phyloP scores from a whole-genome alignment of 306 rosid species.

The Parietaria judaica region DNA sequence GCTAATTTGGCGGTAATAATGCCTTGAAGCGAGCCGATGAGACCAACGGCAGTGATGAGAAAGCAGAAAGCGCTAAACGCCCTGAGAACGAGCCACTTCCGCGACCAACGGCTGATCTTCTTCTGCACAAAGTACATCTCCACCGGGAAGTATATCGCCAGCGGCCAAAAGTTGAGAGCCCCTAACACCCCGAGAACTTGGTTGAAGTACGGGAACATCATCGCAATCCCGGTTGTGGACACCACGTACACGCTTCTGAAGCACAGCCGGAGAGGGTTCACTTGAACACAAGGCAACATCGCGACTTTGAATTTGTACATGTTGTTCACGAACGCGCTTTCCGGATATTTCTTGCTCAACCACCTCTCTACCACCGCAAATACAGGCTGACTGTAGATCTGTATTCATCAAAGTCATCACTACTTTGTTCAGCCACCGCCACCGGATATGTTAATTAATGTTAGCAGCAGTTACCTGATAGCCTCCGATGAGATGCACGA shows the following conservation, averaged over 20 bases:
- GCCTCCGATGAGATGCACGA: conserved; percentile 77
- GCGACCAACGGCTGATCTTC: conserved; percentile 33
- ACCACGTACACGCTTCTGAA: conserved; percentile 34
- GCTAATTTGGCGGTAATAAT: conserved; percentile 8
- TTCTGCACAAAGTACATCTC: conserved; percentile 41
- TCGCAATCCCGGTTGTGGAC: conserved; percentile 21
- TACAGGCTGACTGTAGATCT: conserved; percentile 74
- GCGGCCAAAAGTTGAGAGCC: conserved; percentile 44
- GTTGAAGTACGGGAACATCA: conserved; percentile 54
- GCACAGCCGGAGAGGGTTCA: no score
- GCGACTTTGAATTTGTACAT: conserved; percentile 1
- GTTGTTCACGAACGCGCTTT: conserved; percentile 29
- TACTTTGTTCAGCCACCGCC: neutral
- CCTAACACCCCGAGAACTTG: conserved; percentile 48
- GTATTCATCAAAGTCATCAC: neutral
- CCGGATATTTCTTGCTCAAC: conserved; percentile 37
- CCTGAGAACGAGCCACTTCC: conserved; percentile 30
- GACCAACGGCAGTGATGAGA: conserved; percentile 32
- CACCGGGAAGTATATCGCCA: conserved; percentile 48
- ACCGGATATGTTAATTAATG: neutral
- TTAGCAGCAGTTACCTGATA: conserved; percentile 52
- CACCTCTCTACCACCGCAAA: conserved; percentile 39
- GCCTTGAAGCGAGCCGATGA: conserved; percentile 38
- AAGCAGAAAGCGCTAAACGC: conserved; percentile 32
- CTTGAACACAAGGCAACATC: no score